Evolutionary conservation across 371 early-diverging fungal species (phyloP), one percentile per base, ranked within the genome.

Genomic region (Smittium culicis): DNA sequence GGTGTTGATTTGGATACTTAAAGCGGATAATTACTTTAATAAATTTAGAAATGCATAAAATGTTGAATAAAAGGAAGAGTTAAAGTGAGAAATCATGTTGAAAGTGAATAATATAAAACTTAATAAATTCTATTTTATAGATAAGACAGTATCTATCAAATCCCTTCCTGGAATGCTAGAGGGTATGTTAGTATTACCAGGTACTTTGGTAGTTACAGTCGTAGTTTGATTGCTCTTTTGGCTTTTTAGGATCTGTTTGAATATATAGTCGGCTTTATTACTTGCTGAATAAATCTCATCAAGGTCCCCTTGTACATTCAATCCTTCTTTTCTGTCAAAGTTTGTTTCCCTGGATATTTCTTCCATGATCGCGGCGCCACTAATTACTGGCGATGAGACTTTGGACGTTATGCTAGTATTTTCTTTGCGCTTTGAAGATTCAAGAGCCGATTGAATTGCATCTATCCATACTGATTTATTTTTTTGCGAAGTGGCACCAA

Each of bases 401-500:
- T 59, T 63, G n/a, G n/a, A n/a, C n/a, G n/a, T n/a, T n/a, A n/a
- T n/a, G n/a, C n/a, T n/a, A n/a, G n/a, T n/a, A n/a, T n/a, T n/a
- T n/a, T n/a, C n/a, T n/a, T n/a, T n/a, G n/a, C n/a, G n/a, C n/a
- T n/a, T n/a, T n/a, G n/a, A n/a, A n/a, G 25, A 2, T 31, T n/a
- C 24, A n/a, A 63, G 63, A 27, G 33, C 33, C 11, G 63, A 63
- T 2, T 33, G 63, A 24, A 63, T 11, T 2, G 63, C 63, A n/a
- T 25, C 2, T 5, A n/a, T n/a, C 63, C 63, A 63, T n/a, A 63
- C n/a, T 24, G 17, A 2, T 45, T 64, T 64, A 54, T 20, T 29
- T 35, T n/a, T 24, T 3, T 35, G 25, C 2, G 65, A 64, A 35
- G 33, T 64, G 2, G 65, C 33, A 1, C 65, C 65, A 64, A 64